phyloP scores from a whole-genome alignment of 2,329 filamentous ascomycete genomes.

The Neonectria faginata region DNA sequence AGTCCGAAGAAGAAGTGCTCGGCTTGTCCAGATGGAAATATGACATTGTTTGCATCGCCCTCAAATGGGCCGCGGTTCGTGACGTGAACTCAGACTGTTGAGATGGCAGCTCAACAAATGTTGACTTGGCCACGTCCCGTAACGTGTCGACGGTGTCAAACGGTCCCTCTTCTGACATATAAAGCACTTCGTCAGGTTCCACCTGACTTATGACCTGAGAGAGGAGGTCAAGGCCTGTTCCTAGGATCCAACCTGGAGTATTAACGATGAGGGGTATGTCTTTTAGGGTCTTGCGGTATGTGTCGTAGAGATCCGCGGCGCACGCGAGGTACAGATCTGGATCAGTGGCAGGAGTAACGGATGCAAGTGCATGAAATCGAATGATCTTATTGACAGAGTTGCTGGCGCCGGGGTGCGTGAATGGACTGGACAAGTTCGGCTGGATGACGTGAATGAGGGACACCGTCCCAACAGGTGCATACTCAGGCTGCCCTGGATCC shows the following conservation, averaged over 20 bases:
- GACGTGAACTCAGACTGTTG: constrained; percentile 66
- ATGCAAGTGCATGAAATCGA: constrained; percentile 74
- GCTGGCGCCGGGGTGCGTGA: constrained; percentile 65
- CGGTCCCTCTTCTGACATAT: constrained; percentile 75
- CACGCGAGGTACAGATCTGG: constrained; percentile 75
- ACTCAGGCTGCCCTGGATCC: constrained; percentile 83
- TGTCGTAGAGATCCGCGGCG: constrained; percentile 69
- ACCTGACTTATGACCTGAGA: constrained; percentile 65
- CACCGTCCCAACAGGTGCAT: constrained; percentile 75
- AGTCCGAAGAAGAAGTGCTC: constrained; percentile 36
- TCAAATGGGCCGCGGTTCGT: constrained; percentile 73
- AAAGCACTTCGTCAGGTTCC: constrained; percentile 71
- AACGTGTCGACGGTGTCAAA: constrained; percentile 67
- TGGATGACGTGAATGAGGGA: constrained; percentile 72
- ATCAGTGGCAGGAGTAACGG: constrained; percentile 73
- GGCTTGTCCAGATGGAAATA: constrained; percentile 72
- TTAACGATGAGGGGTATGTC: constrained; percentile 75
- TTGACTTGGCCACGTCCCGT: constrained; percentile 55
- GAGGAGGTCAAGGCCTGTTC: constrained; percentile 75
- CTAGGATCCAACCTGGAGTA: constrained; percentile 79
- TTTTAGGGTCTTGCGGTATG: constrained; percentile 62
- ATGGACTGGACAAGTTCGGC: constrained; percentile 75
- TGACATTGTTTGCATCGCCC: constrained; percentile 82
- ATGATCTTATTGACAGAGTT: constrained; percentile 56
- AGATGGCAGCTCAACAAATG: constrained; percentile 68